A percentile compares a stretch with the other conserved stretches of the same genome.
Evolutionary conservation across 352 stramenopile species (phyloP).

Genomic region (Phytophthora nicotianae): DNA sequence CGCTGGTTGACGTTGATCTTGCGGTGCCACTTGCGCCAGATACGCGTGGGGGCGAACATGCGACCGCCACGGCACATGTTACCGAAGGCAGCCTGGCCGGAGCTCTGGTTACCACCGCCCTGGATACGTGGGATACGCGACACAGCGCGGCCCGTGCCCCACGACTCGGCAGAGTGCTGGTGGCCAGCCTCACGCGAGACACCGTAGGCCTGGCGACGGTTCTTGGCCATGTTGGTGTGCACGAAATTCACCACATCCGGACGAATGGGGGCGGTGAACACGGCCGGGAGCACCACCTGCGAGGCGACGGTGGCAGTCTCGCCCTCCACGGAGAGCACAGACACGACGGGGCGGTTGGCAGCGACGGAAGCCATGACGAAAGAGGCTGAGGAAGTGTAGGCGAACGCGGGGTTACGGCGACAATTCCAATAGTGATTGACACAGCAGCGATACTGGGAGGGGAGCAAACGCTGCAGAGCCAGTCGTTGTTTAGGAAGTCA

Average conservation of each 20-base stretch:
- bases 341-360: constrained; percentile 95
- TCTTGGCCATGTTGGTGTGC: constrained; percentile 99
- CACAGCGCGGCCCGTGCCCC: constrained; percentile 98
- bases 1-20: constrained; percentile 99
- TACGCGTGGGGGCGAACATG: constrained; percentile 99
- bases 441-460: neutral
- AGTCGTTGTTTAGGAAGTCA: constrained; percentile 12
- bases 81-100: constrained; percentile 98
- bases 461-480: constrained; percentile 12
- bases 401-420: constrained; percentile 56
- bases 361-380: constrained; percentile 82
- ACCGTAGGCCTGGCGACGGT: constrained; percentile 98
- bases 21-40: constrained; percentile 99
- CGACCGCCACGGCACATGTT: constrained; percentile 98
- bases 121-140: constrained; percentile 99
- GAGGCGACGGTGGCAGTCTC: constrained; percentile 82
- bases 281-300: constrained; percentile 93
- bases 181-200: constrained; percentile 96
- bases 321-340: constrained; percentile 91
- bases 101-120: constrained; percentile 96
- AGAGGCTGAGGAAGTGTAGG: constrained; percentile 50
- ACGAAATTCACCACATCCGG: constrained; percentile 99
- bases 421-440: constrained; percentile 61
- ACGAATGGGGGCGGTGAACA: constrained; percentile 98
- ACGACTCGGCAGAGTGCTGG: constrained; percentile 97